phyloP scores from a whole-genome alignment of 768 basidiomycete species.

The Mycena rosella region DNA sequence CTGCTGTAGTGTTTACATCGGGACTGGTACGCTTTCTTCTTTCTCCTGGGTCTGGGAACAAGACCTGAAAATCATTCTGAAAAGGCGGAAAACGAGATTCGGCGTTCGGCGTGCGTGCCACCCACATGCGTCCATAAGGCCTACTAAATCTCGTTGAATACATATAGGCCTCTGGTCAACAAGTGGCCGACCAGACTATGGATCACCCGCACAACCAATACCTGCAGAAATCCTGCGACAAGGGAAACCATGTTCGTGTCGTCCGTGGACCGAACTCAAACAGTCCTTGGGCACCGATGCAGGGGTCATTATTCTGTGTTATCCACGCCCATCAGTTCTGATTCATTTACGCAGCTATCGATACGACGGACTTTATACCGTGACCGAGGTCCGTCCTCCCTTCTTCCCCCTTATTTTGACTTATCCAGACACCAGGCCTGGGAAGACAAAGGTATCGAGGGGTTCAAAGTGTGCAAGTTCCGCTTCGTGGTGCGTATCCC shows the following conservation, averaged over 20 bases:
- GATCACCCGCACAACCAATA: constrained; percentile 9
- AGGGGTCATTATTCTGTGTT: not conserved
- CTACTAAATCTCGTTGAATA: not conserved
- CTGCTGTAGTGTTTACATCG: constrained; percentile 5
- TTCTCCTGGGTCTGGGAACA: not conserved
- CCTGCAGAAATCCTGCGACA: constrained; percentile 18
- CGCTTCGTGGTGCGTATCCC: constrained; percentile 12
- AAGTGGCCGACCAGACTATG: constrained; percentile 23
- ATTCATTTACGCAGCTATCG: constrained; percentile 6
- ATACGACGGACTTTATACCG: constrained; percentile 14
- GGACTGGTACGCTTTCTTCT: constrained; percentile 4
- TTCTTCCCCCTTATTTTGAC: not conserved
- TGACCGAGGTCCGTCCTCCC: not conserved
- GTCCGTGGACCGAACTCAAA: constrained; percentile 3
- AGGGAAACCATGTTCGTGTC: constrained; percentile 5
- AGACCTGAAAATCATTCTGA: not conserved
- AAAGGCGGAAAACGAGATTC: constrained; percentile 19
- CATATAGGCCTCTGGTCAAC: constrained; percentile 4
- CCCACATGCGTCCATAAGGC: too few species aligned
- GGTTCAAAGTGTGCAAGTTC: constrained; percentile 26
- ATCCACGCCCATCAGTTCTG: not conserved
- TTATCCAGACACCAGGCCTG: constrained; percentile 1
- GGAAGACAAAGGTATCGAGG: constrained; percentile 14
- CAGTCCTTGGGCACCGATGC: constrained; percentile 9
- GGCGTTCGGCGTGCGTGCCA: constrained; percentile 3